Base-by-base conservation (phyloP, 1,284 basidiomycete species). In the Cryptococcus jaspeensis region DNA sequence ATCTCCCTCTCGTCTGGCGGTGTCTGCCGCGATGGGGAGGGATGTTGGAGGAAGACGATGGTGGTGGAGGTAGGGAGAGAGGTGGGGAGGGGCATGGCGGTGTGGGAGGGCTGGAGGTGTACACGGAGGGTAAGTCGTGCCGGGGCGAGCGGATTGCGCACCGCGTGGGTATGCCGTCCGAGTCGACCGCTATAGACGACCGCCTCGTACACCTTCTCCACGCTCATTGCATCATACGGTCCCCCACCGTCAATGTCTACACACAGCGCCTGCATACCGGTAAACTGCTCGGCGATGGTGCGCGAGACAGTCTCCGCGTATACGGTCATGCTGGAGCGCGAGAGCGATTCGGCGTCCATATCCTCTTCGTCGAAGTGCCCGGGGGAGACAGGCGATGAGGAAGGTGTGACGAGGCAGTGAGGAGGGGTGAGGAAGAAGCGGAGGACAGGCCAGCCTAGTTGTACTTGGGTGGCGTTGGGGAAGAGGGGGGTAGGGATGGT, bases 361-460 rank as follows among this genome's bases (percentile, higher is more conserved):
- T 32, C 28, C 28, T 32, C 28, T 9, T 32, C 28, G 28, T 32
- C 28, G 28, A 5, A 32, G 9, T 4, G 28, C 4, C 28, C 28
- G 28, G 28, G 28, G 28, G 28, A 32, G 28, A 32, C 28, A 32
- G 28, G 4, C 9, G 28, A 32, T 4, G 9, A 32, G 9, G 28
- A 32, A 32, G 28, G 28, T 4, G 28, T n/a, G 11, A 37, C 48
- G 32, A 50, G 37, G 36, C 39, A 16, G n/a, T 50, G 48, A 18
- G 48, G 48, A 5, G 48, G 48, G 13, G 48, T 50, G 36, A 50
- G 48, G 48, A 50, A 50, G 48, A 50, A 50, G 48, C 48, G 48
- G 20, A 50, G 48, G 32, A 50, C 32, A 20, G 48, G 48, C 48
- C 48, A 50, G 36, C 36, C 23, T 28, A 52, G 25, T 28, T 41